Conservation (phyloP, 768 basidiomycete genomes). For the Pleurotus giganteus region DNA sequence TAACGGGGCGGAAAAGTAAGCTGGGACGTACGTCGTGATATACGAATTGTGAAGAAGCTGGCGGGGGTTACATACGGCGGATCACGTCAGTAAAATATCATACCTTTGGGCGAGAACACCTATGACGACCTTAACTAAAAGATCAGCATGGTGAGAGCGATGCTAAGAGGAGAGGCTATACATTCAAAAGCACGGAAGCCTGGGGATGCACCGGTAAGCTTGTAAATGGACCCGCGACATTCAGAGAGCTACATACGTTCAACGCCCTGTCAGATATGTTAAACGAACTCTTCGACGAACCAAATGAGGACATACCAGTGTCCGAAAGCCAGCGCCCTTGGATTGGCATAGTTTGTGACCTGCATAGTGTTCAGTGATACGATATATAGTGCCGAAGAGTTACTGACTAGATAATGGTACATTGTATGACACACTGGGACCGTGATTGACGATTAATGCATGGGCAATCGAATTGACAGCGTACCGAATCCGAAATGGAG, state of each 20-base stretch:
- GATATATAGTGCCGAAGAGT: neutral
- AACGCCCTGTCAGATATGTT: conserved; percentile 26
- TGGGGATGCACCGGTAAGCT: no score
- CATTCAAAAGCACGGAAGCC: conserved; percentile 13
- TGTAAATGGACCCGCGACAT: no score
- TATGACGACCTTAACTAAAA: conserved; percentile 17
- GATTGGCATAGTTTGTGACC: conserved; percentile 37
- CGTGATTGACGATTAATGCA: neutral
- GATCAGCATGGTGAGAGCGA: no score
- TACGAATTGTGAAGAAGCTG: conserved; percentile 14
- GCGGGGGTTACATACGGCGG: neutral
- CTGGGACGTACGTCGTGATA: conserved; percentile 5
- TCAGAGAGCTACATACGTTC: no score
- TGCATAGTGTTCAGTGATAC: conserved; percentile 8
- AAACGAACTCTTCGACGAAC: no score
- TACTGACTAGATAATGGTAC: conserved; percentile 37
- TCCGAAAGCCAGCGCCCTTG: conserved; percentile 27
- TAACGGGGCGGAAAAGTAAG: neutral
- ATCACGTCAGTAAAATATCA: neutral
- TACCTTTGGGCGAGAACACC: conserved; percentile 23
- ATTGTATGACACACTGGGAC: conserved; percentile 17
- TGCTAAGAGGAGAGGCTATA: no score
- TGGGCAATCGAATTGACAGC: neutral
- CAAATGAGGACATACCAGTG: conserved; percentile 32
- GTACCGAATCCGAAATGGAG: neutral